Evolutionary conservation across 345 rosid genomes (phyloP).

Genomic region (Pugionium dolabratum): DNA sequence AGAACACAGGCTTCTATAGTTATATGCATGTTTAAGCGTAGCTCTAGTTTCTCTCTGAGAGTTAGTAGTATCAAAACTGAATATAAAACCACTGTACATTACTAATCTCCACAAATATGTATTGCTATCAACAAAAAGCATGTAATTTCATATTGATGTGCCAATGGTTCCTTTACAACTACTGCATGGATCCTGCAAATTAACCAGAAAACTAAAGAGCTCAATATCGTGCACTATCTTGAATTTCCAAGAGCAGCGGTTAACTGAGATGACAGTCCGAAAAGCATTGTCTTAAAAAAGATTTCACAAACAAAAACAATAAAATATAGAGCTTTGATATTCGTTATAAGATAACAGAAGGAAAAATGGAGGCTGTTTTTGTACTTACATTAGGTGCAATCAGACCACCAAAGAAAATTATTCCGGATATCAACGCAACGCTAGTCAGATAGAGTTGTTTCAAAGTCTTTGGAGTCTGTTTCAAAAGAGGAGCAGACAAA

Average conservation of each 20-base stretch:
- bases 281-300: not conserved
- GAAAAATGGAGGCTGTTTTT: not conserved
- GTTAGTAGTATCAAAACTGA: not conserved
- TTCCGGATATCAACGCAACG: constrained; percentile 64
- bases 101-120: not conserved
- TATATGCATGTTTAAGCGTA: not conserved
- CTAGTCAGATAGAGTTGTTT: constrained; percentile 84
- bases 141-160: not conserved
- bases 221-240: not conserved
- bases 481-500: constrained; percentile 26
- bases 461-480: constrained; percentile 78
- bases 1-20: not conserved
- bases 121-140: constrained; percentile 2
- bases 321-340: constrained; percentile 16
- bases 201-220: not conserved
- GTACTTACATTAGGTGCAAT: constrained; percentile 84
- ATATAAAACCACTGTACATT: not conserved
- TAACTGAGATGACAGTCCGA: not conserved
- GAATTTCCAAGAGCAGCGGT: not conserved
- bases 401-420: constrained; percentile 85
- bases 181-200: not conserved
- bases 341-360: not conserved
- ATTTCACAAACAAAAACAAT: constrained; percentile 15
- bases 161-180: not conserved
- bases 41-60: constrained; percentile 6